Conservation (phyloP, 2,329 filamentous ascomycete species). For the Pyricularia sp. region DNA sequence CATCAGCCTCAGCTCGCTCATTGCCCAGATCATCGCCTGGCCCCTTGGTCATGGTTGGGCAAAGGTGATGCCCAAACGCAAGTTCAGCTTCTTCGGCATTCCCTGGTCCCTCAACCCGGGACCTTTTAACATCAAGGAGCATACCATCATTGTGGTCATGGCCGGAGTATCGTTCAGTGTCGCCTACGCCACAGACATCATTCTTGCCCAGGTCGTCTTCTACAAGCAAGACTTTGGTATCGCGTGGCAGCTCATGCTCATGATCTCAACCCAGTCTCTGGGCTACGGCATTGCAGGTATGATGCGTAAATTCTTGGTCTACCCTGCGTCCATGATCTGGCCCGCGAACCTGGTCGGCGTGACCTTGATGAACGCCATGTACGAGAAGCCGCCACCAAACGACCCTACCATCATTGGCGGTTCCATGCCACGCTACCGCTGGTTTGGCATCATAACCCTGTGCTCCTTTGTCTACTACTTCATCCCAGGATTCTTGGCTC, state of each 20-base stretch:
- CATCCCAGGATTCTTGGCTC: constrained; percentile 40
- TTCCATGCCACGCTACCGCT: constrained; percentile 47
- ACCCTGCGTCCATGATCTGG: constrained; percentile 67
- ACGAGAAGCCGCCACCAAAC: constrained; percentile 44
- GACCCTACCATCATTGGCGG: constrained; percentile 51
- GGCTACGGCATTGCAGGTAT: constrained; percentile 63
- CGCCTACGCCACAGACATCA: constrained; percentile 66
- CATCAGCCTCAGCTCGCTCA: constrained; percentile 50
- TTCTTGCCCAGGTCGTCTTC: constrained; percentile 61
- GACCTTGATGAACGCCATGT: constrained; percentile 63
- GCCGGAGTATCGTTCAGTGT: constrained; percentile 61
- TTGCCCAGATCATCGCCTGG: constrained; percentile 57
- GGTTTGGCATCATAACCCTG: constrained; percentile 31
- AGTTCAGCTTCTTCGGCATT: constrained; percentile 42
- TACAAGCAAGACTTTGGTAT: constrained; percentile 63
- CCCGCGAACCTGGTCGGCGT: constrained; percentile 57
- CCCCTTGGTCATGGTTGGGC: constrained; percentile 55
- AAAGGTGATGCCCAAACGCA: constrained; percentile 37
- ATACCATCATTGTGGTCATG: constrained; percentile 60
- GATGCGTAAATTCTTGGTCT: constrained; percentile 54
- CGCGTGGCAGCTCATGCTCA: constrained; percentile 55
- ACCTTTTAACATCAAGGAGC: constrained; percentile 63
- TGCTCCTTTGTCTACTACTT: constrained; percentile 42
- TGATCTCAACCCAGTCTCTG: constrained; percentile 58
- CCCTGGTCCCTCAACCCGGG: constrained; percentile 54